A percentile compares a stretch with the other conserved stretches of the same genome.
These are phyloP conservation scores for Celoporthe dispersa DNA, from an alignment of 2,329 filamentous ascomycete species.

Conservation along the genomic window DNA sequence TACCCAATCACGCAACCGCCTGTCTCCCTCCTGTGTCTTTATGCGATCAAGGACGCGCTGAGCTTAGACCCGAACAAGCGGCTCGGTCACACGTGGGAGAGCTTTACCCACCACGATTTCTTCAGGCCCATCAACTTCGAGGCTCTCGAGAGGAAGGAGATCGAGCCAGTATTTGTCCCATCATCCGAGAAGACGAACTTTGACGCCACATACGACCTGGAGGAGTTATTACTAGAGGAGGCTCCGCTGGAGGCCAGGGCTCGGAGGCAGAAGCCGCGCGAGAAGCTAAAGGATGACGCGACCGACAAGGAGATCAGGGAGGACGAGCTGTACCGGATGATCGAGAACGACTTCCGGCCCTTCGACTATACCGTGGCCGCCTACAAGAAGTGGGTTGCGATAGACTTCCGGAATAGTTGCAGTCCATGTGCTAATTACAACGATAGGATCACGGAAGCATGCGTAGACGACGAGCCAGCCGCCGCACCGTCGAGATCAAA, in stretches of 20 bases:
- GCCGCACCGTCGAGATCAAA: constrained; percentile 18
- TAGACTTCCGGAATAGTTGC: neutral
- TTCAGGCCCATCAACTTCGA: constrained; percentile 86
- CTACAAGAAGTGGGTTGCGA: constrained; percentile 68
- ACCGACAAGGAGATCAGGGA: constrained; percentile 93
- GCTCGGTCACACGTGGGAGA: constrained; percentile 85
- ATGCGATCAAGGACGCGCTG: constrained; percentile 83
- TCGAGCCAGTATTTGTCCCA: constrained; percentile 89
- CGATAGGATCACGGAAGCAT: constrained; percentile 34
- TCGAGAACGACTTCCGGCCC: constrained; percentile 89
- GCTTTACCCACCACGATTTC: constrained; percentile 86
- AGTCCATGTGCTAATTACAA: constrained; percentile 25
- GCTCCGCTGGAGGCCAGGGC: constrained; percentile 92
- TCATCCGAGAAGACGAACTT: constrained; percentile 99
- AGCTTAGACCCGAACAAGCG: constrained; percentile 79
- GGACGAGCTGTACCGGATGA: constrained; percentile 91
- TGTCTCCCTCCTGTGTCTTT: constrained; percentile 84
- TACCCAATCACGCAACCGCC: constrained; percentile 93
- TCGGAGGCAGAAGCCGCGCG: constrained; percentile 89
- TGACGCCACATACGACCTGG: constrained; percentile 95
- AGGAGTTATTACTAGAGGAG: constrained; percentile 91
- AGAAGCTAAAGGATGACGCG: constrained; percentile 89
- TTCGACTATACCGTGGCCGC: constrained; percentile 92
- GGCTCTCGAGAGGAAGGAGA: constrained; percentile 80
- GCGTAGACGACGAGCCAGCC: constrained; percentile 19